Percentiles rank a stretch among this genome's conserved stretches.
These are phyloP conservation scores for Fagopyrum homotropicum DNA, from an alignment of 148 eudicot genomes.

Conservation along the genomic window DNA sequence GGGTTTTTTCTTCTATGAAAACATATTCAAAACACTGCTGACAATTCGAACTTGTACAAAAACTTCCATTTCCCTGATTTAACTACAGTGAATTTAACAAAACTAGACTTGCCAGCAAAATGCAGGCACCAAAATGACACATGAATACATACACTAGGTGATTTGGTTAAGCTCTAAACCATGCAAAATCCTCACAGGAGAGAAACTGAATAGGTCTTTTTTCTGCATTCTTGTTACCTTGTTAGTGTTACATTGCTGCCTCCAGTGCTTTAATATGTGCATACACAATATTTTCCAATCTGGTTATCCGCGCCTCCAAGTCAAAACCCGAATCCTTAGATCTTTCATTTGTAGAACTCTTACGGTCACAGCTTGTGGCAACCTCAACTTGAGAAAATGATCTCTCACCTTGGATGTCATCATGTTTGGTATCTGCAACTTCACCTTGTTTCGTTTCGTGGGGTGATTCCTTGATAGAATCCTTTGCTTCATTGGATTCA, in stretches of 20 bases:
- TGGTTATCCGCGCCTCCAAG: constrained; percentile 1
- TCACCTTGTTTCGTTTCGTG: not conserved
- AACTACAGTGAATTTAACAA: not conserved
- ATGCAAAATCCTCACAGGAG: not conserved
- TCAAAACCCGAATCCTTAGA: not conserved
- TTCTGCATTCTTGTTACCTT: not conserved
- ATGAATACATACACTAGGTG: not conserved
- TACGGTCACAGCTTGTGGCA: not conserved
- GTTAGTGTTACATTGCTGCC: not conserved
- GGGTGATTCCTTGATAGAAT: not conserved
- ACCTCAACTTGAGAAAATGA: not conserved
- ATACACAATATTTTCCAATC: constrained; percentile 7
- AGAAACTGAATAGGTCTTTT: not conserved
- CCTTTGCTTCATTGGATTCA: not conserved
- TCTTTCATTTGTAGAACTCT: not conserved
- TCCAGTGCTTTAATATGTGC: not conserved
- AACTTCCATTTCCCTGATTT: not conserved
- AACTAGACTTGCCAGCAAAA: not conserved
- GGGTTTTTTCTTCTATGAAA: too few relatives aligned
- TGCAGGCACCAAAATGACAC: not conserved
- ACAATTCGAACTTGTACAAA: not conserved
- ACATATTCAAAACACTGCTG: too few relatives aligned
- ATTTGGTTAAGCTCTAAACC: not conserved
- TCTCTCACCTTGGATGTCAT: not conserved
- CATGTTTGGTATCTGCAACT: not conserved